A percentile compares a stretch with the other conserved stretches of the same genome.
Evolutionary conservation across 306 rosid genomes (phyloP).

Genomic region (Senna tora): DNA sequence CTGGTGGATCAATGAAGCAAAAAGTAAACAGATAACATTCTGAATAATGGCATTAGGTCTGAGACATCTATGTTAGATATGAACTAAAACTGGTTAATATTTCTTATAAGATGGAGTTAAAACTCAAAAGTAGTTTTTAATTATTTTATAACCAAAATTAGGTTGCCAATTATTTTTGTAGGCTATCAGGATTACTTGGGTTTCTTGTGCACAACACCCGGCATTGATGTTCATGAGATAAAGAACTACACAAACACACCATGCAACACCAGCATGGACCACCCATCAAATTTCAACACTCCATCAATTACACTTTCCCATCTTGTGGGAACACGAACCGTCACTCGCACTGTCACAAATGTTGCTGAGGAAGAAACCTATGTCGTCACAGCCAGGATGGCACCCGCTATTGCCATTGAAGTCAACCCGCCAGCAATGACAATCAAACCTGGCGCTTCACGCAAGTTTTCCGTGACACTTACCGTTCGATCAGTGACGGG

Average conservation of each 20-base stretch:
- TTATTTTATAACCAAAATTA: neutral
- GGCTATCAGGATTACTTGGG: slow-evolving; percentile 93
- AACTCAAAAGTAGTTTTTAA: neutral
- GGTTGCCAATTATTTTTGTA: slow-evolving; percentile 40
- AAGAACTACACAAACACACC: slow-evolving; percentile 67
- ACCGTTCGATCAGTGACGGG: slow-evolving; percentile 74
- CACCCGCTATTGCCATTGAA: slow-evolving; percentile 84
- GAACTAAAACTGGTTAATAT: neutral
- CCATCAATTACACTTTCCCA: slow-evolving; percentile 90
- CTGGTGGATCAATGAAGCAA: slow-evolving; percentile 10
- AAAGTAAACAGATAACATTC: neutral
- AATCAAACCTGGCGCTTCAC: slow-evolving; percentile 61
- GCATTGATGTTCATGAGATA: slow-evolving; percentile 76
- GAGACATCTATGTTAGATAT: neutral
- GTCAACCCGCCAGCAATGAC: slow-evolving; percentile 90
- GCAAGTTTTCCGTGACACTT: slow-evolving; percentile 66
- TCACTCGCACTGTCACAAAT: slow-evolving; percentile 79
- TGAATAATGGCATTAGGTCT: neutral
- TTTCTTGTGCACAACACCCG: slow-evolving; percentile 91
- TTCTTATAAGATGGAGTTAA: neutral
- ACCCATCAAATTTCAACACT: slow-evolving; percentile 81
- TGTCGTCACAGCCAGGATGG: slow-evolving; percentile 76
- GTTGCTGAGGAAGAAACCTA: slow-evolving; percentile 95
- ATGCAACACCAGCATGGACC: slow-evolving; percentile 77
- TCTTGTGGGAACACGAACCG: slow-evolving; percentile 70